Percentiles rank a stretch among this genome's conserved stretches.
Conservation (phyloP, 2,329 filamentous ascomycete genomes). For the Mycocentrospora acerina region DNA sequence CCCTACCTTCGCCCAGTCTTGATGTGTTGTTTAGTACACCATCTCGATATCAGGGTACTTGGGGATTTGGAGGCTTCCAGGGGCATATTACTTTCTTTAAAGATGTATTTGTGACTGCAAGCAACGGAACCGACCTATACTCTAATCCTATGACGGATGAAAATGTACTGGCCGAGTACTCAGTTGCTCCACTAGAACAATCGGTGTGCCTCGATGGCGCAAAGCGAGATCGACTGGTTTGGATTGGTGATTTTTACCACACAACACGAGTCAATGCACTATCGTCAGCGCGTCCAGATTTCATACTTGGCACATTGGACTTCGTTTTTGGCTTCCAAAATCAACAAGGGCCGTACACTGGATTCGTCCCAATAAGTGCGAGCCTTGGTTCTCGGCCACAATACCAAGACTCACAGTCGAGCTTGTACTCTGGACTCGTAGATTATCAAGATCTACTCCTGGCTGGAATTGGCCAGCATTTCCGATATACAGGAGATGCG, state of each 20-base stretch:
- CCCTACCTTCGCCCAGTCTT: slow-evolving; percentile 2
- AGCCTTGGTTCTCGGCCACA: slow-evolving; percentile 6
- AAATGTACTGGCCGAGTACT: slow-evolving; percentile 42
- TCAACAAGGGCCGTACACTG: slow-evolving; percentile 1
- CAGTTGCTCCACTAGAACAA: slow-evolving; percentile 34
- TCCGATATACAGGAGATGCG: slow-evolving; percentile 20
- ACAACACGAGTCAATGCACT: slow-evolving; percentile 41
- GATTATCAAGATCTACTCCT: slow-evolving; percentile 39
- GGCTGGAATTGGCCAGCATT: slow-evolving; percentile 28
- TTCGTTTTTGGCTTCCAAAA: slow-evolving; percentile 26
- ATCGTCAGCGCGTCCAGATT: slow-evolving; percentile 41
- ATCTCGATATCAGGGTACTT: slow-evolving; percentile 23
- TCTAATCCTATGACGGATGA: slow-evolving; percentile 29
- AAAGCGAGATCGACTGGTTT: slow-evolving; percentile 47
- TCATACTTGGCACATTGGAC: slow-evolving; percentile 38
- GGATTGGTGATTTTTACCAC: slow-evolving; percentile 49
- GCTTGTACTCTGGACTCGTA: slow-evolving; percentile 10
- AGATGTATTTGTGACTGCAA: slow-evolving; percentile 29
- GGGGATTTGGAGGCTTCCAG: slow-evolving; percentile 46
- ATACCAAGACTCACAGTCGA: slow-evolving; percentile 2
- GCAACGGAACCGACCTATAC: slow-evolving; percentile 38
- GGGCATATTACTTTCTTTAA: slow-evolving; percentile 43
- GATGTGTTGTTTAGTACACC: background rate
- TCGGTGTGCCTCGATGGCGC: slow-evolving; percentile 47
- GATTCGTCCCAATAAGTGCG: slow-evolving; percentile 13